These are phyloP conservation scores for Myriosclerotinia duriaeana DNA, from an alignment of 2,329 filamentous ascomycete species.

Conservation along the genomic window DNA sequence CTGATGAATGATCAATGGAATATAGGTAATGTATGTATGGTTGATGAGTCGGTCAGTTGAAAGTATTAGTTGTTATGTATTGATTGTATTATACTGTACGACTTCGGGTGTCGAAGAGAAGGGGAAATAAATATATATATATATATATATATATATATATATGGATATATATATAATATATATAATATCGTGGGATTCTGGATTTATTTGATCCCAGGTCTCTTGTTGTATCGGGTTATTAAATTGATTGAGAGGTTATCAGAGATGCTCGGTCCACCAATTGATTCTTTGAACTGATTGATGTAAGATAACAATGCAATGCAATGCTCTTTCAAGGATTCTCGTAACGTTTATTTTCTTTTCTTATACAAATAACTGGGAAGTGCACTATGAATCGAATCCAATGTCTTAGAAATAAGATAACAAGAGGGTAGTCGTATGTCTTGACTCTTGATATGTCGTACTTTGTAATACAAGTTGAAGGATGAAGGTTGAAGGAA, in stretches of 20 bases:
- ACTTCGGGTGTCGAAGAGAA: slow-evolving; percentile 5
- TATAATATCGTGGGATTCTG: not conserved
- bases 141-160: too few relatives aligned
- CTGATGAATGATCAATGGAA: slow-evolving; percentile 14
- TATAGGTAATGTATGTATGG: not conserved
- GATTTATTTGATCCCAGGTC: not conserved
- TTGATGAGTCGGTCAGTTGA: not conserved
- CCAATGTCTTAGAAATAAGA: slow-evolving; percentile 1
- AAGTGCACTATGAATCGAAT: not conserved
- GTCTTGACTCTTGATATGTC: not conserved
- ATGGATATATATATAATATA: too few relatives aligned
- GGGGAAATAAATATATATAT: not conserved
- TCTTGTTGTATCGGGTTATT: slow-evolving; percentile 7
- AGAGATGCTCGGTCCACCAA: not conserved
- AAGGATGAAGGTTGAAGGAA: not conserved
- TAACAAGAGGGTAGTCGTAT: slow-evolving; percentile 10
- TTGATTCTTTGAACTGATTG: not conserved
- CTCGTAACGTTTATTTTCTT: too few relatives aligned
- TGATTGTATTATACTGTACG: too few relatives aligned
- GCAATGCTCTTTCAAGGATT: slow-evolving; percentile 2
- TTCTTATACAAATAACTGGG: not conserved
- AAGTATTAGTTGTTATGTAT: slow-evolving; percentile 1
- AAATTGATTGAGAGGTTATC: not conserved
- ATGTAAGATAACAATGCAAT: not conserved
- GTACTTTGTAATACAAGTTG: slow-evolving; percentile 2